These are phyloP conservation scores for Kodamaea arcana DNA, from an alignment of 1,139 yeast species.

Conservation along the genomic window DNA sequence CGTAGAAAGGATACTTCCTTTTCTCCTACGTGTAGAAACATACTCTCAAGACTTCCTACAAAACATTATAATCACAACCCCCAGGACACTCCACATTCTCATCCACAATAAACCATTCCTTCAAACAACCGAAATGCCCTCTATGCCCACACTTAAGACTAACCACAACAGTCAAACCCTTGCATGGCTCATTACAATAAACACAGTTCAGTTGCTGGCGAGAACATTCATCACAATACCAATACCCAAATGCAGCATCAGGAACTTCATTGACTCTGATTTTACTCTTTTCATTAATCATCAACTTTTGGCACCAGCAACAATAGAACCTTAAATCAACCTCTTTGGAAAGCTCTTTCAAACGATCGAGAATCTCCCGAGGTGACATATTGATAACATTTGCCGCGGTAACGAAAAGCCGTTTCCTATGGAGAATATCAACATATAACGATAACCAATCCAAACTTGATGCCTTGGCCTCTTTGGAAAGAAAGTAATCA, in stretches of 20 bases:
- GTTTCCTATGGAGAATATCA: conserved; percentile 49
- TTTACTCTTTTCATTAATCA: conserved; percentile 62
- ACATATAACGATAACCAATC: conserved; percentile 61
- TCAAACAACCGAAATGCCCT: conserved; percentile 79
- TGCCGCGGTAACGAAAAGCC: conserved; percentile 56
- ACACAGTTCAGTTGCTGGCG: conserved; percentile 63
- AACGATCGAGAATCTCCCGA: conserved; percentile 27
- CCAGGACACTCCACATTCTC: conserved; percentile 74
- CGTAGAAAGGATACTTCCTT: no score
- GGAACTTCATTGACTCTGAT: conserved; percentile 5
- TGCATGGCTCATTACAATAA: conserved; percentile 76
- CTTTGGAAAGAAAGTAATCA: conserved; percentile 22
- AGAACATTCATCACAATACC: conserved; percentile 81
- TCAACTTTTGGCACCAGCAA: conserved; percentile 57
- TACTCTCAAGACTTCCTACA: no score
- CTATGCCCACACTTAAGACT: conserved; percentile 78
- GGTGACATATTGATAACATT: conserved; percentile 51
- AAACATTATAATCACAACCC: conserved; percentile 49
- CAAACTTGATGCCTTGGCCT: conserved; percentile 26
- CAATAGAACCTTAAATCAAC: conserved; percentile 65
- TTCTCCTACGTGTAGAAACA: no score
- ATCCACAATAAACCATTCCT: conserved; percentile 69
- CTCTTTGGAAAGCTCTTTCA: conserved; percentile 48
- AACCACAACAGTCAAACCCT: conserved; percentile 65
- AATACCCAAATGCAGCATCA: conserved; percentile 51